These are phyloP conservation scores for Candida insectalens DNA, from an alignment of 805 yeast genomes.

Conservation along the genomic window DNA sequence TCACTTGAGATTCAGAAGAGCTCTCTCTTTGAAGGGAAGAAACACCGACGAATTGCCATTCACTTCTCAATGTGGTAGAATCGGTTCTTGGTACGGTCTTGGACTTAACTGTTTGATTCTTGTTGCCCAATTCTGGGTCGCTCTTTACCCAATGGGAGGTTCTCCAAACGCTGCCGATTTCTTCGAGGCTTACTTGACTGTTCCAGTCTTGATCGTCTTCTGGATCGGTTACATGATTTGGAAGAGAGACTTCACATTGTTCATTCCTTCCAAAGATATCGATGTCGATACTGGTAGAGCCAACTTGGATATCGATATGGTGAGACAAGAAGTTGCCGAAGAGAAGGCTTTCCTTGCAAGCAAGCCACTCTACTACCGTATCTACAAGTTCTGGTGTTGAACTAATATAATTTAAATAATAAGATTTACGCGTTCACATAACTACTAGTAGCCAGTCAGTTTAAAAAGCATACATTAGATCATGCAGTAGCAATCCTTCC, in stretches of 20 bases:
- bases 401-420: neutral
- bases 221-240: slow-evolving; percentile 26
- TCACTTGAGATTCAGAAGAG: slow-evolving; percentile 64
- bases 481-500: no score
- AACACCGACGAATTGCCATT: slow-evolving; percentile 58
- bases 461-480: no score
- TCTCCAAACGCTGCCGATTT: slow-evolving; percentile 45
- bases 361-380: slow-evolving; percentile 38
- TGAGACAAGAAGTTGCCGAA: slow-evolving; percentile 48
- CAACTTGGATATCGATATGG: slow-evolving; percentile 44
- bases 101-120: slow-evolving; percentile 49
- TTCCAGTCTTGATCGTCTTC: slow-evolving; percentile 50
- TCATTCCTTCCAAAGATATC: slow-evolving; percentile 36
- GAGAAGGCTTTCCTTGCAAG: slow-evolving; percentile 40
- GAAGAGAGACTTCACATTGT: slow-evolving; percentile 35
- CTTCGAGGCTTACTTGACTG: slow-evolving; percentile 58
- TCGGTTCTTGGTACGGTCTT: slow-evolving; percentile 58
- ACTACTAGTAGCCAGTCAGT: no score
- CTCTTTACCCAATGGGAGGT: slow-evolving; percentile 57
- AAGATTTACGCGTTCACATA: no score
- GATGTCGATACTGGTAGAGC: slow-evolving; percentile 60
- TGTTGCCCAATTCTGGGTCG: slow-evolving; percentile 75
- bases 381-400: slow-evolving; percentile 51
- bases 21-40: slow-evolving; percentile 58
- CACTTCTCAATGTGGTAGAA: slow-evolving; percentile 56